phyloP scores from a whole-genome alignment of 2,329 filamentous ascomycete genomes.

The Lachnellula suecica region DNA sequence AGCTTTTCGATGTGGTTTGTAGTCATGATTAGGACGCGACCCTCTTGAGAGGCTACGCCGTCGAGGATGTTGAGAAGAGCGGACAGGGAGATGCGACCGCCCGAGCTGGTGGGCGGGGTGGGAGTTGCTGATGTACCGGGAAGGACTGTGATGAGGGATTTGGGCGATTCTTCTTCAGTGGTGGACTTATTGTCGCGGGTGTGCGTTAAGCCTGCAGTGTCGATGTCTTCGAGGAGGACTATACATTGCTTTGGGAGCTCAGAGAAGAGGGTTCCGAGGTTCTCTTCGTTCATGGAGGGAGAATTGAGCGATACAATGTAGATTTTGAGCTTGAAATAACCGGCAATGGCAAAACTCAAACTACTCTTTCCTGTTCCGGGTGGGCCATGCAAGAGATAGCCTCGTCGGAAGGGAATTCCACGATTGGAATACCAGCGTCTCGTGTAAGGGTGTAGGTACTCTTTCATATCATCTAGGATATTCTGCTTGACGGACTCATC shows the following conservation, averaged over 20 bases:
- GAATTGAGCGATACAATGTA: constrained; percentile 72
- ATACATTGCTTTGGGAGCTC: constrained; percentile 69
- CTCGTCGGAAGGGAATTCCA: constrained; percentile 82
- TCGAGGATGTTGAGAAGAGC: constrained; percentile 71
- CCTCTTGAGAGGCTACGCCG: constrained; percentile 64
- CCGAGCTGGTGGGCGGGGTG: constrained; percentile 3
- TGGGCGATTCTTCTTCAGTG: constrained; percentile 7
- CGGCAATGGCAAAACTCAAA: constrained; percentile 68
- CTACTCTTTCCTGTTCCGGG: constrained; percentile 80
- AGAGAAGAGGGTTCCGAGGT: constrained; percentile 61
- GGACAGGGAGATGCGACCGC: constrained; percentile 52
- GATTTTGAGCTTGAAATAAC: constrained; percentile 68
- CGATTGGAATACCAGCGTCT: constrained; percentile 80
- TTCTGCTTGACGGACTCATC: constrained; percentile 58
- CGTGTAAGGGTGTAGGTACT: constrained; percentile 62
- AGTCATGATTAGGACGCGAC: constrained; percentile 69
- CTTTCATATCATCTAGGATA: constrained; percentile 58
- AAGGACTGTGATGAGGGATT: constrained; percentile 20
- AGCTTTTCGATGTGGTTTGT: constrained; percentile 64
- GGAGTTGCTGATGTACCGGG: constrained; percentile 10
- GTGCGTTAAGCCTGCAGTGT: constrained; percentile 68
- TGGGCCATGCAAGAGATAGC: constrained; percentile 79
- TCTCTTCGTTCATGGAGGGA: constrained; percentile 61
- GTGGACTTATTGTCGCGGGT: constrained; percentile 20
- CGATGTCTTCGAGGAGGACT: constrained; percentile 75